Base-by-base conservation (phyloP, 345 rosid genomes). In the Salix brachista region DNA sequence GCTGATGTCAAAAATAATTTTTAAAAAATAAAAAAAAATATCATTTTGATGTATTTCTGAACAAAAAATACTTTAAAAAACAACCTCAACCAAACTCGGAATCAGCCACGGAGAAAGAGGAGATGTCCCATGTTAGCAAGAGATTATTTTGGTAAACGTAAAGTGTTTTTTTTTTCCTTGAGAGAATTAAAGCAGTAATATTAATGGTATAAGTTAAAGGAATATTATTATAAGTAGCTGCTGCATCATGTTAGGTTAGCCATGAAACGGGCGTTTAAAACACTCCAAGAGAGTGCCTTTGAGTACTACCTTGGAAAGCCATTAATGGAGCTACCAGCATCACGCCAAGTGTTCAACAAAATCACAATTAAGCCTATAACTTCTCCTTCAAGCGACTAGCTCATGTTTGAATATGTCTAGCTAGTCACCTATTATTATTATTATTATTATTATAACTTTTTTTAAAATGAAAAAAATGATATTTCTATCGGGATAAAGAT, bases 211-310 rank as follows among this genome's bases (percentile, higher is more conserved):
- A 44, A 44, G 50, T 44, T 41, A 10, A 44, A 44, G 50, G 16
- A 11, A 46, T 46, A 14, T 13, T 64, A 23, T 26, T 23, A 64
- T 14, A 30, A n/a, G 25, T 64, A 10, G 25, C 26, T 2, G 2
- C 65, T 32, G 34, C 34, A 7, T 60, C 34, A 7, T 60, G 71
- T 71, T 71, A 61, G 80, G 70, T 65, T 77, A 25, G 39, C 26
- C 25, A 25, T 39, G 14, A 18, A 67, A 23, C 19, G 69, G 67
- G 78, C 78, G 75, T 82, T 77, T 26, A 82, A 73, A 79, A 77
- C 75, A 77, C 88, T 81, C 83, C 41, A 82, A 32, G 4, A 21
- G 23, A 52, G 28, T 62, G 74, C 37, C n/a, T 77, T 73, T 50
- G 62, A 74, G 81, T 58, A 3, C 21, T 69, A 50, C 77, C 42